A percentile compares a stretch with the other conserved stretches of the same genome.
phyloP scores from a whole-genome alignment of 2,329 filamentous ascomycete species.

The Blastomyces gilchristii region DNA sequence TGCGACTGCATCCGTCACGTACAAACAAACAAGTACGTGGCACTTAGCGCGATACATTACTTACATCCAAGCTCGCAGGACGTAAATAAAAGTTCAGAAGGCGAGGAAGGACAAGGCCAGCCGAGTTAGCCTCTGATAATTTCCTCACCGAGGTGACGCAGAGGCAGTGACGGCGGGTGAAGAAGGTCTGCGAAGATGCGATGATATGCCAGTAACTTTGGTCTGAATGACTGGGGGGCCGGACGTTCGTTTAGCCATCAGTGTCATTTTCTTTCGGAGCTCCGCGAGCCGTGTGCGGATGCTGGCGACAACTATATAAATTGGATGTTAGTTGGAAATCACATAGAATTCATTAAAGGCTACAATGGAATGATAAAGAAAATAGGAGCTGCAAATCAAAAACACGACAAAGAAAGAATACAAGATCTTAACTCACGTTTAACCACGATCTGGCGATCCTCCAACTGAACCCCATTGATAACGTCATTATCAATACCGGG shows the following conservation, averaged over 20 bases:
- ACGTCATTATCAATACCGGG: conserved; percentile 24
- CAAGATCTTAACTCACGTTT: conserved; percentile 35
- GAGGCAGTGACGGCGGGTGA: conserved; percentile 26
- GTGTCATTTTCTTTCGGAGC: conserved; percentile 40
- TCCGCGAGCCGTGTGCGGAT: conserved; percentile 40
- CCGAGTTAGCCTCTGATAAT: background rate
- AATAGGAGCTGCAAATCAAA: background rate
- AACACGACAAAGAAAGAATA: conserved; percentile 3
- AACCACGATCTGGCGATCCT: conserved; percentile 40
- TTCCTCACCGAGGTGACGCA: conserved; percentile 21
- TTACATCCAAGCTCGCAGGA: no score
- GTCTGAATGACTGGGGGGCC: conserved; percentile 28
- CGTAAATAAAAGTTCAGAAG: background rate
- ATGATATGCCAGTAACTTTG: conserved; percentile 18
- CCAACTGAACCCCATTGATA: conserved; percentile 36
- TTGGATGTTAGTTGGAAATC: background rate
- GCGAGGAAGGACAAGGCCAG: background rate
- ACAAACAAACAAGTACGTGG: no score
- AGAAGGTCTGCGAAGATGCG: conserved; percentile 21
- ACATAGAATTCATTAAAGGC: background rate
- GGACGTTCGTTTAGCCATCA: conserved; percentile 40
- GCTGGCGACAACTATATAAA: conserved; percentile 37
- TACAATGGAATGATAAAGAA: background rate
- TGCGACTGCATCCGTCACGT: no score
- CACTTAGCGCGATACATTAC: no score